Percentiles rank a stretch among this genome's conserved stretches.
phyloP scores from a whole-genome alignment of 192 early-diverging fungal species.

The Rhizophlyctis rosea region DNA sequence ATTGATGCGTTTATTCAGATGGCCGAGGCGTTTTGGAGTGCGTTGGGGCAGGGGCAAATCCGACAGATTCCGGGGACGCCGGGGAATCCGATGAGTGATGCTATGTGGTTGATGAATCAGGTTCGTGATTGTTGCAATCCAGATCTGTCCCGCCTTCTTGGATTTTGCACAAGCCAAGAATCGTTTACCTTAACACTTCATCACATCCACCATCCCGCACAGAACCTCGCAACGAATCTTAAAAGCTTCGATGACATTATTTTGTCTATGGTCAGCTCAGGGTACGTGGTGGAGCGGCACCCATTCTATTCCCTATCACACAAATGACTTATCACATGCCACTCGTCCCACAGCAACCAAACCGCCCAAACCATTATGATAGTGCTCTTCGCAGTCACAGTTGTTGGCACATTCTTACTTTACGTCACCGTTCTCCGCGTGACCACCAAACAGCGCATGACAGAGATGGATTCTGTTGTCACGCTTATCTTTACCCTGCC shows the following conservation, averaged over 20 bases:
- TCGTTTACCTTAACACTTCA: no score
- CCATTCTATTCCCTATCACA: not conserved
- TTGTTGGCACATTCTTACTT: not conserved
- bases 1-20: slow-evolving; percentile 11
- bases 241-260: not conserved
- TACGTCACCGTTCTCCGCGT: slow-evolving; percentile 10
- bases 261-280: not conserved
- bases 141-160: no score
- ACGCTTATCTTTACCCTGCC: slow-evolving; percentile 27
- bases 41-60: not conserved
- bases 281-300: not conserved
- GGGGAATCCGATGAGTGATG: not conserved
- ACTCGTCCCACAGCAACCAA: slow-evolving; percentile 1
- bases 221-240: not conserved
- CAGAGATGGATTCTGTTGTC: slow-evolving; percentile 25
- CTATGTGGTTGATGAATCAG: no score
- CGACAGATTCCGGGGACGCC: not conserved
- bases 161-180: no score
- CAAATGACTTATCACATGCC: not conserved
- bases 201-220: no score
- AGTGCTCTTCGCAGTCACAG: slow-evolving; percentile 7
- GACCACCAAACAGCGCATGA: slow-evolving; percentile 7
- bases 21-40: not conserved
- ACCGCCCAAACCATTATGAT: slow-evolving; percentile 12
- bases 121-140: no score